A percentile compares a stretch with the other conserved stretches of the same genome.
Evolutionary conservation across 2,329 filamentous ascomycete genomes (phyloP).

Genomic region (Pyrenophora teres): DNA sequence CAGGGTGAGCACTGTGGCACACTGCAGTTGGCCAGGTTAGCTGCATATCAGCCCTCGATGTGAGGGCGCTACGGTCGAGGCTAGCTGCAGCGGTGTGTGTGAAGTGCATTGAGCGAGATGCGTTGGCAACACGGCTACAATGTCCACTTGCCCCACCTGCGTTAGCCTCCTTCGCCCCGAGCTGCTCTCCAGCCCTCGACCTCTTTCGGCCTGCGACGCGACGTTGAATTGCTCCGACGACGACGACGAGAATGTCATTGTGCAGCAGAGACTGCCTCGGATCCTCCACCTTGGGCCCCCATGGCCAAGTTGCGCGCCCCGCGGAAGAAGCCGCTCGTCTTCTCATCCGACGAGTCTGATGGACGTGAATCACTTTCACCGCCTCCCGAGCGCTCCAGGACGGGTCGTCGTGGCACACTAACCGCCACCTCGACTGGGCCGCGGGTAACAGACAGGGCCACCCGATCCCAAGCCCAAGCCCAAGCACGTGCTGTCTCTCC

Average conservation of each 20-base stretch:
- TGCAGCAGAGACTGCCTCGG: slow-evolving; percentile 17
- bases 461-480: slow-evolving; percentile 24
- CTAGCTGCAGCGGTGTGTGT: slow-evolving; percentile 18
- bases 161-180: slow-evolving; percentile 5
- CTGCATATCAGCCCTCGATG: slow-evolving; percentile 30
- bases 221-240: slow-evolving; percentile 1
- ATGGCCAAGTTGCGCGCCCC: slow-evolving; percentile 48
- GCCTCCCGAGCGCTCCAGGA: slow-evolving; percentile 39
- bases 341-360: slow-evolving; percentile 42
- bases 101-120: slow-evolving; percentile 14
- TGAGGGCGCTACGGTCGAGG: slow-evolving; percentile 16
- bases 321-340: slow-evolving; percentile 44
- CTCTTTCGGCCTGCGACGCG: slow-evolving; percentile 1
- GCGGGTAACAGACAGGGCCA: slow-evolving; percentile 21
- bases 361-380: slow-evolving; percentile 31
- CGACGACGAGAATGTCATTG: slow-evolving; percentile 37
- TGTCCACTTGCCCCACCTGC: background rate
- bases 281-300: slow-evolving; percentile 36
- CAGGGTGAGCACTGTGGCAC: slow-evolving; percentile 38
- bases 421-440: slow-evolving; percentile 23
- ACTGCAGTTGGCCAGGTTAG: slow-evolving; percentile 38
- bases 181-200: background rate
- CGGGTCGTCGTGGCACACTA: slow-evolving; percentile 26
- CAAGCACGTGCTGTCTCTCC: slow-evolving; percentile 26
- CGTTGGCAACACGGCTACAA: slow-evolving; percentile 8